These are phyloP conservation scores for Davidsoniella eucalypti DNA, from an alignment of 2,329 filamentous ascomycete species.

Conservation along the genomic window DNA sequence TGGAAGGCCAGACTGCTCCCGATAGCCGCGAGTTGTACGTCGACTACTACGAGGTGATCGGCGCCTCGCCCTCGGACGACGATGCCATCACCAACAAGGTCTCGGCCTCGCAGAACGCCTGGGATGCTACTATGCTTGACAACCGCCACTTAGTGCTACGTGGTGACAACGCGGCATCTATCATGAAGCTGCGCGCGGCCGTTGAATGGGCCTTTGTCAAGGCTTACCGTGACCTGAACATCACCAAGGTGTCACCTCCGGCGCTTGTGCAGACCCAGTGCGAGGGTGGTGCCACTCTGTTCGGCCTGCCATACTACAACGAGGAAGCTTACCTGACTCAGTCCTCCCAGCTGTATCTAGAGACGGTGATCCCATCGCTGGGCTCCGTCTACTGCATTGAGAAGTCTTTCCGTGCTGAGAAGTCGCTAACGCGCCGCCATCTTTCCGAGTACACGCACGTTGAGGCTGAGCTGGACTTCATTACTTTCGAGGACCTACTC, in stretches of 20 bases:
- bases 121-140: conserved; percentile 55
- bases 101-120: conserved; percentile 28
- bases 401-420: conserved; percentile 97
- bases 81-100: conserved; percentile 79
- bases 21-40: conserved; percentile 77
- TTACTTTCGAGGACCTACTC: conserved; percentile 79
- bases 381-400: conserved; percentile 97
- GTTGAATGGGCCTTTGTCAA: conserved; percentile 68
- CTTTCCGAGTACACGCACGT: conserved; percentile 94
- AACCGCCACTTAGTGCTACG: conserved; percentile 73
- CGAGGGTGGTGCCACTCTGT: conserved; percentile 82
- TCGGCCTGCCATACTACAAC: conserved; percentile 77
- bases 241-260: conserved; percentile 74
- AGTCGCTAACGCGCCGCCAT: conserved; percentile 84
- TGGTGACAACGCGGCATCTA: conserved; percentile 65
- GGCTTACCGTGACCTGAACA: conserved; percentile 58
- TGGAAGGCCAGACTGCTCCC: conserved; percentile 59
- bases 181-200: conserved; percentile 73
- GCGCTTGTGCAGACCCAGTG: conserved; percentile 91
- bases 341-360: conserved; percentile 92
- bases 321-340: conserved; percentile 89
- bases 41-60: conserved; percentile 72
- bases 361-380: conserved; percentile 78
- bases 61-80: conserved; percentile 66
- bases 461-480: conserved; percentile 92